These are phyloP conservation scores for Phytophthora idaei DNA, from an alignment of 352 stramenopile species.

Conservation along the genomic window DNA sequence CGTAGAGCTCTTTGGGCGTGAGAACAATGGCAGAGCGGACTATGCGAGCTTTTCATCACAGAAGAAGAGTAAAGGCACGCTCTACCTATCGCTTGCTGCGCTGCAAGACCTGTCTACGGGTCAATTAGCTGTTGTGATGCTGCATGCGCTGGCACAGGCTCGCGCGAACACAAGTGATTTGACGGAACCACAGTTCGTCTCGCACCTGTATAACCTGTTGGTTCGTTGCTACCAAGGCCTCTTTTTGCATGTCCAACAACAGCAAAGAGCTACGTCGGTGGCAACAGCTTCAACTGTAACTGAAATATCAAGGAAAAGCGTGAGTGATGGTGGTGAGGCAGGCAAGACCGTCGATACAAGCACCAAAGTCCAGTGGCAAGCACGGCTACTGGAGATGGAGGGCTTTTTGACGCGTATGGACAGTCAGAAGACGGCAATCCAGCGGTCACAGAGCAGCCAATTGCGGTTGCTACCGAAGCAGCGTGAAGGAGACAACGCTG, in stretches of 20 bases:
- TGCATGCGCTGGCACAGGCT: conserved; percentile 57
- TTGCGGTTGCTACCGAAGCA: conserved; percentile 35
- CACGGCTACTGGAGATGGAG: conserved; percentile 55
- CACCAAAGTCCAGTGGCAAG: conserved; percentile 41
- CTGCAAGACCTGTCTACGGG: conserved; percentile 51
- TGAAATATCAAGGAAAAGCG: conserved; percentile 8
- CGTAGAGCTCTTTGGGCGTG: conserved; percentile 21
- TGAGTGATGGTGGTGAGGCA: not conserved
- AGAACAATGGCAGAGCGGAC: conserved; percentile 2
- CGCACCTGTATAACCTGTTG: conserved; percentile 54
- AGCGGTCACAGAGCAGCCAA: conserved; percentile 25
- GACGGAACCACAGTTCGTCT: conserved; percentile 55
- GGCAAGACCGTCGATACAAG: not conserved
- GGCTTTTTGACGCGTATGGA: conserved; percentile 51
- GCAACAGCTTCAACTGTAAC: not conserved
- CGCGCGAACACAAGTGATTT: conserved; percentile 43
- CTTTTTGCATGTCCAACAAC: conserved; percentile 36
- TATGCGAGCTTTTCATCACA: conserved; percentile 24
- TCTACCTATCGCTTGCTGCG: conserved; percentile 42
- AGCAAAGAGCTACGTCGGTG: conserved; percentile 1
- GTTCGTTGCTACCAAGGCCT: conserved; percentile 69
- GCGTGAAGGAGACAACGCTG: conserved; percentile 10
- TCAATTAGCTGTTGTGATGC: conserved; percentile 56
- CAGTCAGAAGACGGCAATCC: not conserved
- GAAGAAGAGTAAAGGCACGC: conserved; percentile 8